Evolutionary conservation across 306 rosid genomes (phyloP).

Genomic region (Vigna mungo): DNA sequence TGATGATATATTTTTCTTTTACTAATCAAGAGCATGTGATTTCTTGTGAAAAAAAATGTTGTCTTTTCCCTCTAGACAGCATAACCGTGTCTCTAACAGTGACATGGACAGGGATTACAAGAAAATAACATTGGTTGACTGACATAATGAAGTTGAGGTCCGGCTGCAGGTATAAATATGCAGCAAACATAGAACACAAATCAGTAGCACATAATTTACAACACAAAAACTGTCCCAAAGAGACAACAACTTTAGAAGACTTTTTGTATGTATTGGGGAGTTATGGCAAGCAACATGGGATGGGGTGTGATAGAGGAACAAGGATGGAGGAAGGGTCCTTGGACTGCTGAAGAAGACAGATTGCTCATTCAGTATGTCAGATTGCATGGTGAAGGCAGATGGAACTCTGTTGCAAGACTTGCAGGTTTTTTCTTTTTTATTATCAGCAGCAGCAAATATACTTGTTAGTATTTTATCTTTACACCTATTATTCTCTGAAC

Average conservation of each 20-base stretch:
- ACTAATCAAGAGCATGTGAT: too few species aligned
- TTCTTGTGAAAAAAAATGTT: neutral
- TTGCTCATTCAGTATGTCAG: conserved; percentile 85
- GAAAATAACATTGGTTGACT: conserved; percentile 63
- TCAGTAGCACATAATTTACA: conserved; percentile 47
- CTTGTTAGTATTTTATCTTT: too few species aligned
- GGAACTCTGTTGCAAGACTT: conserved; percentile 95
- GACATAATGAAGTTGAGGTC: conserved; percentile 46
- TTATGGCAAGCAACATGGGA: conserved; percentile 64
- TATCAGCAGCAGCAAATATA: too few species aligned
- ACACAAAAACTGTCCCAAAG: conserved; percentile 28
- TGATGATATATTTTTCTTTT: too few species aligned
- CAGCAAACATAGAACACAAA: conserved; percentile 47
- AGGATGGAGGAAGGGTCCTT: conserved; percentile 98
- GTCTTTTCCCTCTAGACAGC: neutral
- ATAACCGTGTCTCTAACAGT: conserved; percentile 43
- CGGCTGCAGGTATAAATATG: conserved; percentile 72
- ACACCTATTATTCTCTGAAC: neutral
- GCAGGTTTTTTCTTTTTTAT: conserved; percentile 56
- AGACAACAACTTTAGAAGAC: conserved; percentile 23
- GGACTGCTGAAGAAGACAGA: conserved; percentile 95
- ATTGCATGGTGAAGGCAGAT: conserved; percentile 94
- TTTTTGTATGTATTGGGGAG: conserved; percentile 62
- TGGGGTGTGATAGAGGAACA: conserved; percentile 76
- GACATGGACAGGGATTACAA: conserved; percentile 48